phyloP scores from a whole-genome alignment of 1,284 basidiomycete species.

The Puccinia horiana region DNA sequence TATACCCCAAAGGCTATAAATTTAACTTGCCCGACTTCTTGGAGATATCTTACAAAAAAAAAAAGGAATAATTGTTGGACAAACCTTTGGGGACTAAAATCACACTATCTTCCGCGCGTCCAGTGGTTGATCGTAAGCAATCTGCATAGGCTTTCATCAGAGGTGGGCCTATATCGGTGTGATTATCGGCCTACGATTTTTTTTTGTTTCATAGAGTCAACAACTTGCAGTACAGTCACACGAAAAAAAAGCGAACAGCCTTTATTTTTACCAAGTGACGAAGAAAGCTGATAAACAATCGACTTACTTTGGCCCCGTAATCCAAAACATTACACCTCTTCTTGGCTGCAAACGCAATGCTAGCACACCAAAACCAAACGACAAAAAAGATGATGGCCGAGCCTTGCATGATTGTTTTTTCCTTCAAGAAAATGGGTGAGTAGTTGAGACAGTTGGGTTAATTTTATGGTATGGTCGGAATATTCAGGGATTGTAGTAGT shows the following conservation, averaged over 20 bases:
- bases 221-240: neutral
- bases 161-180: constrained; percentile 39
- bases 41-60: neutral
- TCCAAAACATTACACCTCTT: constrained; percentile 35
- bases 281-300: neutral
- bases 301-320: constrained; percentile 38
- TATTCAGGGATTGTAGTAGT: too few species aligned
- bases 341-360: neutral
- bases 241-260: neutral
- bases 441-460: too few species aligned
- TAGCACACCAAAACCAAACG: neutral
- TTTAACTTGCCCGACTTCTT: neutral
- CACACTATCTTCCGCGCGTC: constrained; percentile 20
- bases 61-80: neutral
- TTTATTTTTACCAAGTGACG: neutral
- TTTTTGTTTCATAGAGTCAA: neutral
- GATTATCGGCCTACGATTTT: constrained; percentile 25
- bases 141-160: constrained; percentile 33
- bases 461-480: too few species aligned
- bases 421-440: too few species aligned
- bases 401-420: neutral
- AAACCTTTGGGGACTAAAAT: constrained; percentile 29
- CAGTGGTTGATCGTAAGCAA: constrained; percentile 3
- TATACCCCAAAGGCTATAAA: neutral
- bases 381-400: neutral